Evolutionary conservation across 2,329 filamentous ascomycete species (phyloP).

Genomic region (Fusarium ramigenum): DNA sequence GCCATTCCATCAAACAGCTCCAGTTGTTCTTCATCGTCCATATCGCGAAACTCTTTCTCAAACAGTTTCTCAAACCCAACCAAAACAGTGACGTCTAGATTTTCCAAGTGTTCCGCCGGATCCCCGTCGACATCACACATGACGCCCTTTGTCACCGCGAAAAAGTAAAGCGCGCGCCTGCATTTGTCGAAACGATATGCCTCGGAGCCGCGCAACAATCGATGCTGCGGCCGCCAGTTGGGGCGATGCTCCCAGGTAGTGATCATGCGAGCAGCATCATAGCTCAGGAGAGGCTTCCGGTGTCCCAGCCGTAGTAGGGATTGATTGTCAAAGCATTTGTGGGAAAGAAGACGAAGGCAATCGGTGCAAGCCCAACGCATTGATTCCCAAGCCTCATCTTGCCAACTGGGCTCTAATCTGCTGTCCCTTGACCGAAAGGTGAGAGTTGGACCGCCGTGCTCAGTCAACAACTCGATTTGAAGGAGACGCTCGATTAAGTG

Average conservation of each 20-base stretch:
- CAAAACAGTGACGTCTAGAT: not conserved
- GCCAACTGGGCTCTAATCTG: not conserved
- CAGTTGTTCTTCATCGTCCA: not conserved
- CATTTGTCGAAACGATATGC: not conserved
- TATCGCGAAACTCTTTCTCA: not conserved
- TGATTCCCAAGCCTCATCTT: not conserved
- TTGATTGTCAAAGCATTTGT: slow-evolving; percentile 18
- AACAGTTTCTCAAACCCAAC: not conserved
- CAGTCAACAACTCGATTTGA: not conserved
- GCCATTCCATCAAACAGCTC: not conserved
- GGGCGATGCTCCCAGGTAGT: slow-evolving; percentile 13
- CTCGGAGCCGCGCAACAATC: not conserved
- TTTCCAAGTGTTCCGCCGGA: not conserved
- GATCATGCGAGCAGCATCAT: not conserved
- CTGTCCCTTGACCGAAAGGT: not conserved
- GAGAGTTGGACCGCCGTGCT: slow-evolving; percentile 7
- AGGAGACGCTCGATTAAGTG: slow-evolving; percentile 20
- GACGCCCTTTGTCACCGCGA: not conserved
- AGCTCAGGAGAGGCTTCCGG: slow-evolving; percentile 17
- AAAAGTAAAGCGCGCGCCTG: not conserved
- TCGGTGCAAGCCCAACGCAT: slow-evolving; percentile 27
- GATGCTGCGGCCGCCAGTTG: not conserved
- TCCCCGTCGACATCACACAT: not conserved
- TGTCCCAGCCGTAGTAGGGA: slow-evolving; percentile 3
- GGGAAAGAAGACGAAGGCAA: slow-evolving; percentile 23